These are phyloP conservation scores for Tardiomyces digboiensis DNA, from an alignment of 1,139 yeast genomes.

Conservation along the genomic window DNA sequence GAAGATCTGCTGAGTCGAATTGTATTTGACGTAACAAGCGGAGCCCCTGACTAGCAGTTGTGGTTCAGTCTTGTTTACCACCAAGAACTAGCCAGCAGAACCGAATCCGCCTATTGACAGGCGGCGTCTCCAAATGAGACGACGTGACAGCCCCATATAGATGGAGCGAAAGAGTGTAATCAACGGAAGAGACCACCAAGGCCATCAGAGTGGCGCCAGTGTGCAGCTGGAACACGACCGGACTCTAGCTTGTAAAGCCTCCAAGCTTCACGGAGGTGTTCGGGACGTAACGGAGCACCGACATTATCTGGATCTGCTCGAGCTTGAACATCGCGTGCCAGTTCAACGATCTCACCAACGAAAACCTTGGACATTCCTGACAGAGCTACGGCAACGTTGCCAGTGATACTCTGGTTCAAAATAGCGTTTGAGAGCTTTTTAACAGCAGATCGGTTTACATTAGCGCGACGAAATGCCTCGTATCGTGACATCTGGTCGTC, in stretches of 20 bases:
- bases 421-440: slow-evolving; percentile 75
- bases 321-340: slow-evolving; percentile 53
- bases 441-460: slow-evolving; percentile 69
- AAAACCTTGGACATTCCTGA: slow-evolving; percentile 87
- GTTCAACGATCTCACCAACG: slow-evolving; percentile 79
- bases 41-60: no score
- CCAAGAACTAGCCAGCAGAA: no score
- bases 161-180: no score
- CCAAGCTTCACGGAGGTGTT: slow-evolving; percentile 87
- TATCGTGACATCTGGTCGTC: slow-evolving; percentile 83
- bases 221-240: slow-evolving; percentile 51
- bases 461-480: slow-evolving; percentile 80
- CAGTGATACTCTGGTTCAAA: slow-evolving; percentile 75
- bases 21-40: no score
- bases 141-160: no score
- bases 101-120: no score
- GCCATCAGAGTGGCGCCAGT: slow-evolving; percentile 68
- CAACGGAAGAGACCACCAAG: slow-evolving; percentile 33
- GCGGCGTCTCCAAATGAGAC: no score
- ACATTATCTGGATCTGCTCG: slow-evolving; percentile 25
- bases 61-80: no score
- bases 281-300: slow-evolving; percentile 64
- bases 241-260: slow-evolving; percentile 58
- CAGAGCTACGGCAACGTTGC: slow-evolving; percentile 68
- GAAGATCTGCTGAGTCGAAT: no score